Evolutionary conservation across 2,329 filamentous ascomycete genomes (phyloP), one percentile per base, ranked within the genome.

Genomic region (Trichophyton verrucosum): DNA sequence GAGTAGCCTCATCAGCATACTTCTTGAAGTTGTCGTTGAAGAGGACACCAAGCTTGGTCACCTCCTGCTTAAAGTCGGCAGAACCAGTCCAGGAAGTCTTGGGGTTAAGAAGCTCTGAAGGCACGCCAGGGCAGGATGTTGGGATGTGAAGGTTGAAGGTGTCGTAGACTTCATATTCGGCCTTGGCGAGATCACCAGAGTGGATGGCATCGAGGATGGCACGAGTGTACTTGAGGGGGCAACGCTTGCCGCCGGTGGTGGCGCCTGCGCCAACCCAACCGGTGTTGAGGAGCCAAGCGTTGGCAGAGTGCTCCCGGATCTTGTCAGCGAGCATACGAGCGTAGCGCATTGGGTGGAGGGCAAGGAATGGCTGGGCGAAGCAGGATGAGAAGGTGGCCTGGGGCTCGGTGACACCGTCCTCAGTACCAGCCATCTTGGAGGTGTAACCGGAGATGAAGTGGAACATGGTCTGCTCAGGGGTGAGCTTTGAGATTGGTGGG

Each of bases 381-480:
- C 94, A 99, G 59, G 91, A 95, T 27, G 91, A 97, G 86, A 99
- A 99, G 71, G 94, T 99, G 24, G 94, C 94, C 79, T 97, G 90
- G 66, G 94, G 94, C 80, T 99, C 94, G 8, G 89, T 95, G 66
- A 99, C 86, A 72, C 94, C 94, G 67, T 96, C 90, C 80, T 99
- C 94, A 38, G 94, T 99, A 72, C 94, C 94, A 66, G 94, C 94
- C 94, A 99, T 99, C 86, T 99, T 99, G 73, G 92, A 97, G 66
- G 94, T 99, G 83, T 99, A 99, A 69, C 94, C 94, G 17, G 89
- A 95, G 78, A 99, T 99, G 86, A 99, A 99, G 83, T 99, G 94
- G 87, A 97, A 99, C 92, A 99, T 97, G 76, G 91, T 96, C 81
- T 97, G 94, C 71, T 89, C 85, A 66, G 87, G 84, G 81, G 88